phyloP scores from a whole-genome alignment of 257 asterid species.

The Ligustrum vulgare region DNA sequence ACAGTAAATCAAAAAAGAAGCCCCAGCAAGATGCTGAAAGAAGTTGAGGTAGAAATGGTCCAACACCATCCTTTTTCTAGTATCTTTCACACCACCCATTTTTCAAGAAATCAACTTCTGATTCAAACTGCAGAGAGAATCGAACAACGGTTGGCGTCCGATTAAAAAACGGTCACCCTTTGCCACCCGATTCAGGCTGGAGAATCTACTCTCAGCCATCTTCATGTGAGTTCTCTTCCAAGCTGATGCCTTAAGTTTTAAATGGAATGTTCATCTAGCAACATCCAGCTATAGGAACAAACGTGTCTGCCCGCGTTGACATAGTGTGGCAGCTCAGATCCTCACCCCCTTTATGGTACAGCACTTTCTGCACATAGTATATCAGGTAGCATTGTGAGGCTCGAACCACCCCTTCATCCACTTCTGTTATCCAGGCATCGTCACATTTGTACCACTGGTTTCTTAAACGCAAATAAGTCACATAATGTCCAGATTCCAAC shows the following conservation, averaged over 20 bases:
- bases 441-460: conserved; percentile 78
- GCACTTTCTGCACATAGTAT: conserved; percentile 56
- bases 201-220: background rate
- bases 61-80: background rate
- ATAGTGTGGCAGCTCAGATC: conserved; percentile 62
- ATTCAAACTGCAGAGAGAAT: background rate
- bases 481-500: conserved; percentile 73
- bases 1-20: background rate
- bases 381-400: conserved; percentile 66
- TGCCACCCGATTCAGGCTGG: background rate
- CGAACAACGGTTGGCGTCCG: background rate
- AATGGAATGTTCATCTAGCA: conserved; percentile 37
- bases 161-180: background rate
- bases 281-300: conserved; percentile 72
- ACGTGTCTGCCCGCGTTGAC: conserved; percentile 46
- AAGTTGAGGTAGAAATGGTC: background rate
- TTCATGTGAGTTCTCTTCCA: background rate
- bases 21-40: conserved; percentile 8
- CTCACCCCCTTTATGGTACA: conserved; percentile 47
- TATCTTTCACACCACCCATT: background rate
- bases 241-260: background rate
- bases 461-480: conserved; percentile 56
- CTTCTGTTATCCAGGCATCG: conserved; percentile 77
- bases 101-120: background rate
- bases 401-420: conserved; percentile 62